These are phyloP conservation scores for Phytophthora colocasiae DNA, from an alignment of 352 stramenopile genomes.

Conservation along the genomic window DNA sequence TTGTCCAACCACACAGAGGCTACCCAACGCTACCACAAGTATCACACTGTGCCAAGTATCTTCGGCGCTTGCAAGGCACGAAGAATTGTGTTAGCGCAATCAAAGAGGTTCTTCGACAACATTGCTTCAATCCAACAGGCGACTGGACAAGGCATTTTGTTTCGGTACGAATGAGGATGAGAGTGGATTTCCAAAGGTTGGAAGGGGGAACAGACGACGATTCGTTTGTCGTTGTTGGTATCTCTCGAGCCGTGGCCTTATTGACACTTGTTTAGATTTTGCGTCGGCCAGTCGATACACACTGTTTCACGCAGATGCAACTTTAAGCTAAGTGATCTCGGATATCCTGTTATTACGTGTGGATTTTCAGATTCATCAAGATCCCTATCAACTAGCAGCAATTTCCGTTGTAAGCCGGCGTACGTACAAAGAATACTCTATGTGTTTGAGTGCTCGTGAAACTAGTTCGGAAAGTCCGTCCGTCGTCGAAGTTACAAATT, in stretches of 20 bases:
- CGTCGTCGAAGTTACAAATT: not conserved
- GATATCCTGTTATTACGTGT: slow-evolving; percentile 18
- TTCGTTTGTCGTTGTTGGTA: slow-evolving; percentile 5
- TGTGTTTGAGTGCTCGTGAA: slow-evolving; percentile 6
- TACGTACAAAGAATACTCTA: slow-evolving; percentile 16
- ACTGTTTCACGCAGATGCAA: slow-evolving; percentile 13
- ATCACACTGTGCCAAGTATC: slow-evolving; percentile 12
- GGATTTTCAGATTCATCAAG: slow-evolving; percentile 15
- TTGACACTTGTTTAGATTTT: slow-evolving; percentile 1
- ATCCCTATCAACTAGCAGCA: slow-evolving; percentile 12
- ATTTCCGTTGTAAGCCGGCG: slow-evolving; percentile 19
- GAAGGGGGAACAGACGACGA: slow-evolving; percentile 10
- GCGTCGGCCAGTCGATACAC: not conserved
- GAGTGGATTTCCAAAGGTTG: not conserved
- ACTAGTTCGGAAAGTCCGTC: not conserved
- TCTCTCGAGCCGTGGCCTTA: slow-evolving; percentile 2
- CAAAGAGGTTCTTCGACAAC: not conserved
- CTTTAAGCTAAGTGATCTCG: slow-evolving; percentile 11
- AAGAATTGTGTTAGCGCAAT: slow-evolving; percentile 5
- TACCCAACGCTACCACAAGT: slow-evolving; percentile 10
- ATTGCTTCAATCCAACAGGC: not conserved
- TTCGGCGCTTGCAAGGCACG: slow-evolving; percentile 2
- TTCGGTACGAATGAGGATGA: slow-evolving; percentile 1
- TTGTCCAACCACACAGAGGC: not conserved
- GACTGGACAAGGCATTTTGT: slow-evolving; percentile 4